These are phyloP conservation scores for Diaporthe amygdali DNA, from an alignment of 2,329 filamentous ascomycete species.

Conservation along the genomic window DNA sequence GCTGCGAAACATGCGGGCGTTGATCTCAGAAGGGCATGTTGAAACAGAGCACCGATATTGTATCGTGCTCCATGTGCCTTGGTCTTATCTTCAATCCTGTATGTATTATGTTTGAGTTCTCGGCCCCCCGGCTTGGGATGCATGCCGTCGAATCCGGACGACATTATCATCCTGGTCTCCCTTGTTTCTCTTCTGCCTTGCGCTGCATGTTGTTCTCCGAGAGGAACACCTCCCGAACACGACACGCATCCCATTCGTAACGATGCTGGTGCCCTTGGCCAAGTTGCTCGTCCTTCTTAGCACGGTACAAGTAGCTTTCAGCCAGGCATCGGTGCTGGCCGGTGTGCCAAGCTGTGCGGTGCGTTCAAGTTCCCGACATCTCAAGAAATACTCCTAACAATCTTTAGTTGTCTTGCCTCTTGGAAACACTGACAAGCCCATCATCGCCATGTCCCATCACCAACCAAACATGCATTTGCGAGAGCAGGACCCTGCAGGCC, in stretches of 20 bases:
- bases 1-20: background rate
- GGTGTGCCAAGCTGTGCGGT: slow-evolving; percentile 2
- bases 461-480: slow-evolving; percentile 22
- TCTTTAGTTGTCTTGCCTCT: background rate
- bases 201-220: background rate
- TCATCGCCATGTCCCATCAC: slow-evolving; percentile 6
- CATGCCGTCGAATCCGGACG: background rate
- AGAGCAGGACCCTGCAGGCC: background rate
- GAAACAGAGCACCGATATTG: slow-evolving; percentile 4
- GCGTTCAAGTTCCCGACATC: background rate
- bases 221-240: background rate
- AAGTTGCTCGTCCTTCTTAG: slow-evolving; percentile 3
- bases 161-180: background rate
- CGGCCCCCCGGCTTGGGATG: background rate
- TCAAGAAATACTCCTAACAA: background rate
- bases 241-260: background rate
- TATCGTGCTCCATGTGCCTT: slow-evolving; percentile 4
- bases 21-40: background rate
- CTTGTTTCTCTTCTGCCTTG: background rate
- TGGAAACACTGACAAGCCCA: background rate
- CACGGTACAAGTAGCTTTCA: background rate
- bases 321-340: background rate
- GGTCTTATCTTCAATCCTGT: slow-evolving; percentile 4
- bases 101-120: background rate
- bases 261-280: background rate